Base-by-base conservation (phyloP, 2,329 filamentous ascomycete genomes). In the Diaporthe sp. region DNA sequence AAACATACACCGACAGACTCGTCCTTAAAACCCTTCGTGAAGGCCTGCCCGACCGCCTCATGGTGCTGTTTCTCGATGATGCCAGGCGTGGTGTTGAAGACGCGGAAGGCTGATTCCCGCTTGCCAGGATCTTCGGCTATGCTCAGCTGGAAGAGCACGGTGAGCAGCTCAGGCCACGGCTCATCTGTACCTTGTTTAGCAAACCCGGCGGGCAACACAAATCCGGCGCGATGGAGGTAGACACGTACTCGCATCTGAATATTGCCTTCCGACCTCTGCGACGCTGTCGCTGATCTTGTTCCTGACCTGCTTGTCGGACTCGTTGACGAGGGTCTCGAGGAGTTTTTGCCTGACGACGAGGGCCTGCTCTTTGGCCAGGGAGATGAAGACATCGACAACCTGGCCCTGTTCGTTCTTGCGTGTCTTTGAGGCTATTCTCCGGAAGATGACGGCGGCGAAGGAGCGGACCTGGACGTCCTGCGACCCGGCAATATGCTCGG, bases 231-330 rank as follows among this genome's bases (percentile, higher is more conserved):
- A 49, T 31, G 9, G 42, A 34, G 6, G 4, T 25, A 28, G 62
- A 49, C 74, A 87, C 92, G 84, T 89, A 98, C 95, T 93, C 81
- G 94, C 95, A 81, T 98, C 97, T 60, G 94, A 94, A 85, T 98
- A 98, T 86, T 99, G 95, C 81, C 97, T 92, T 60, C 96, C 97
- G 76, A 99, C 90, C 85, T 99, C 97, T 34, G 97, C 97, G 77
- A 98, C 94, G n/a, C 96, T 95, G 85, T 99, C 97, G 80, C 96
- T 97, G 82, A 98, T 94, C 86, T 99, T 99, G 87, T 98, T 97
- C 81, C 97, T 91, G 62, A 98, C 94, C 53, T 91, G 88, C 77
- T 92, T 90, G 77, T 94, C 91, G 31, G 90, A 87, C 86, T 98
- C 97, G 77, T 88, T 88, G 75, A 91, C 91, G 72, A 98, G 88